Evolutionary conservation across 306 rosid species (phyloP).

Genomic region (Cucumis sativus): DNA sequence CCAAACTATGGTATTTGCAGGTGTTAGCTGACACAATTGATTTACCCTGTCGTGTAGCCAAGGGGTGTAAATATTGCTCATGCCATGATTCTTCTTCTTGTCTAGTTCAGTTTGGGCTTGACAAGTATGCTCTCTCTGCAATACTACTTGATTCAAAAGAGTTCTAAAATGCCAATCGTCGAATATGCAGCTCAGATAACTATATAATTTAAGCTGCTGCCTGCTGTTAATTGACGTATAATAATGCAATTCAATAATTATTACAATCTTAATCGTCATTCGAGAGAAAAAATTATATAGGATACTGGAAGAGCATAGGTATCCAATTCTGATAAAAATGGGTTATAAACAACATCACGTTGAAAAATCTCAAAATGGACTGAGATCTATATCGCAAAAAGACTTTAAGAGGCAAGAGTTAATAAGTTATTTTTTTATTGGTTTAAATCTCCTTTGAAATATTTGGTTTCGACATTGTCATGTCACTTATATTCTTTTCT

Average conservation of each 20-base stretch:
- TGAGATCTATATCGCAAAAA: neutral
- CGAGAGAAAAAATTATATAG: neutral
- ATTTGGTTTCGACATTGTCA: neutral
- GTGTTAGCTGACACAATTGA: constrained; percentile 80
- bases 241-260: neutral
- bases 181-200: neutral
- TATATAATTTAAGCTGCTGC: neutral
- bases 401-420: neutral
- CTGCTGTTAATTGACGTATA: neutral
- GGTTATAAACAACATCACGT: neutral
- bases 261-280: neutral
- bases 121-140: constrained; percentile 36
- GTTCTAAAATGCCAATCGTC: constrained; percentile 2
- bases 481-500: neutral
- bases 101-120: constrained; percentile 79
- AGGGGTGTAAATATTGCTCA: constrained; percentile 87
- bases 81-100: constrained; percentile 87
- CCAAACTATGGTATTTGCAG: constrained; percentile 35
- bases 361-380: neutral
- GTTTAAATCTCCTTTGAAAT: neutral
- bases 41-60: constrained; percentile 94
- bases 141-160: neutral
- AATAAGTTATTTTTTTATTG: neutral
- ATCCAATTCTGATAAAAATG: neutral
- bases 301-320: neutral